A percentile compares a stretch with the other conserved stretches of the same genome.
phyloP scores from a whole-genome alignment of 345 rosid genomes.

The Gossypium australe region DNA sequence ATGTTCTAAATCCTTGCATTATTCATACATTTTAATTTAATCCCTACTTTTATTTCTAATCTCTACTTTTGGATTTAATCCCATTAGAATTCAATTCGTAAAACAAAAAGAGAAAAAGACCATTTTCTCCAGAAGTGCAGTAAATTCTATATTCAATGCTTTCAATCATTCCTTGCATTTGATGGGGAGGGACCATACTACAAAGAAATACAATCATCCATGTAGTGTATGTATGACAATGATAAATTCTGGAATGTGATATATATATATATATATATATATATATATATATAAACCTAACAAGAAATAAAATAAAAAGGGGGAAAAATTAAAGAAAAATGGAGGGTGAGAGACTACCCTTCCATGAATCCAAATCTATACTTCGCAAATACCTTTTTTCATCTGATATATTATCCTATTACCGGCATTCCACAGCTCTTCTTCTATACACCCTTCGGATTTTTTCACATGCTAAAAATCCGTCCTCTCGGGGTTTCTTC shows the following conservation, averaged over 20 bases:
- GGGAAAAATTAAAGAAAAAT: not conserved
- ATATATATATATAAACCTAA: not conserved
- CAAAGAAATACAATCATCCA: not conserved
- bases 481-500: slow-evolving; percentile 18
- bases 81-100: too few relatives aligned
- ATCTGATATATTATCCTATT: slow-evolving; percentile 22
- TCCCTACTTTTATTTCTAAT: too few relatives aligned
- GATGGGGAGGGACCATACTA: not conserved
- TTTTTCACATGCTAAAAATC: slow-evolving; percentile 24
- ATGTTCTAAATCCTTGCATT: too few relatives aligned
- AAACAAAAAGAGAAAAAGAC: too few relatives aligned
- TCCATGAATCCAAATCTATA: slow-evolving; percentile 22
- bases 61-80: too few relatives aligned
- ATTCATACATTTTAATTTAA: too few relatives aligned
- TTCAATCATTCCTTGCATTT: slow-evolving; percentile 2
- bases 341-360: slow-evolving; percentile 24
- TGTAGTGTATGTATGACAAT: not conserved
- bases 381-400: slow-evolving; percentile 3
- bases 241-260: slow-evolving; percentile 18
- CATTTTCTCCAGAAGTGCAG: not conserved
- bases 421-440: slow-evolving; percentile 32
- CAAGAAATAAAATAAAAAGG: too few relatives aligned
- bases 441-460: slow-evolving; percentile 40
- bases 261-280: not conserved
- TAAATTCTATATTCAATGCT: not conserved